Base-by-base conservation (phyloP, 208 protist species). In the Tritrichomonas musculus region DNA sequence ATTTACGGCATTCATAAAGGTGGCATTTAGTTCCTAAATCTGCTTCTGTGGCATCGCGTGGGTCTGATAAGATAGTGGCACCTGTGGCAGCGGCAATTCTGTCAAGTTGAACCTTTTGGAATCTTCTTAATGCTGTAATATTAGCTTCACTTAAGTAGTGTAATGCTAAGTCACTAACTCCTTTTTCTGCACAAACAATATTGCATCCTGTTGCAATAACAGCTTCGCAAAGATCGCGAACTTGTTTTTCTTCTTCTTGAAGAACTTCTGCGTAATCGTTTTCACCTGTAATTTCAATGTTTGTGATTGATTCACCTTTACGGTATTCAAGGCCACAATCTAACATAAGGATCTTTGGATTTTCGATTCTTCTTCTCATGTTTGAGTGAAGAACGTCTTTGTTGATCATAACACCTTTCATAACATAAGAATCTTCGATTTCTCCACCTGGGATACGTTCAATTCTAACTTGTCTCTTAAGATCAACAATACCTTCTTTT, bases 101-200 rank as follows among this genome's bases (percentile, higher is more conserved):
- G 95, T 99, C 98, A 96, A 99, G 99, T 95, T 99, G 99, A 9
- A 98, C 99, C 96, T 99, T 99, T 94, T 98, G 96, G 30, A 99
- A 93, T 55, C 99, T 97, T 93, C 99, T 97, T 77, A 99, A 97
- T 93, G 97, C 98, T 22, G 98, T 98, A 93, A 99, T 98, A 94
- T 97, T 96, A 36, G 97, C 97, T 65, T 95, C 66, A 93, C 97
- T 96, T 93, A 99, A 96, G 94, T 98, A 99, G 96, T 99, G 98
- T 94, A 98, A 97, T 44, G 99, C 98, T 27, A 99, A 94, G 96
- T 99, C 98, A 11, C 98, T 99, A 44, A 98, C 96, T 36, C 99
- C 99, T 97, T 99, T 99, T 95, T 99, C 99, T 20, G 99, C 99
- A 95, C 99, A 97, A 30, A 99, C 98, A 25, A 99, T 95, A 95